These are phyloP conservation scores for Saccharomycopsis sp. DNA, from an alignment of 805 yeast genomes.

Conservation along the genomic window DNA sequence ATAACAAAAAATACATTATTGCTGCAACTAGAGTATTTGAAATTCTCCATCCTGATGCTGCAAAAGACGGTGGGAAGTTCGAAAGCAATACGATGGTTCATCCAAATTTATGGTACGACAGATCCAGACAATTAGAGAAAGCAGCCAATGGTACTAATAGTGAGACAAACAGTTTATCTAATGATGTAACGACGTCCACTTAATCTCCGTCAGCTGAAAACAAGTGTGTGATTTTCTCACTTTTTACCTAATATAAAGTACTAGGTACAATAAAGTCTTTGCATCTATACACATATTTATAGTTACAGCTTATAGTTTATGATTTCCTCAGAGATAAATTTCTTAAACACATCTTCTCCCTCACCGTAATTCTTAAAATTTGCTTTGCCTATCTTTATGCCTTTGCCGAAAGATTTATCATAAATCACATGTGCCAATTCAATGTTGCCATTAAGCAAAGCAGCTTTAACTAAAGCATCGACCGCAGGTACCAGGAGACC, in stretches of 20 bases:
- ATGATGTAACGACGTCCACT: too few species aligned
- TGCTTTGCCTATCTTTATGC: slow-evolving; percentile 3
- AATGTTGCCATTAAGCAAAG: slow-evolving; percentile 8
- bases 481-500: background rate
- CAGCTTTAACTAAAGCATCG: slow-evolving; percentile 17
- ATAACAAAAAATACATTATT: slow-evolving; percentile 63
- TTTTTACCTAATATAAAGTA: too few species aligned
- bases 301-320: too few species aligned
- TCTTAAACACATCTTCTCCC: too few species aligned
- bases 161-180: too few species aligned
- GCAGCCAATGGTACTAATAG: too few species aligned
- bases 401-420: slow-evolving; percentile 13
- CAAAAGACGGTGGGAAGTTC: slow-evolving; percentile 29
- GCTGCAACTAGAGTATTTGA: slow-evolving; percentile 92
- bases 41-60: slow-evolving; percentile 48
- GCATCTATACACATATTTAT: too few species aligned
- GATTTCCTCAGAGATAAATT: too few species aligned
- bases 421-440: slow-evolving; percentile 19
- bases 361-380: slow-evolving; percentile 14
- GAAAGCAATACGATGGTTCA: slow-evolving; percentile 66
- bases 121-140: slow-evolving; percentile 54
- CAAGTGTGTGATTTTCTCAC: too few species aligned
- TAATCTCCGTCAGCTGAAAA: too few species aligned
- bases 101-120: slow-evolving; percentile 83
- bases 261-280: too few species aligned